These are phyloP conservation scores for Akanthomyces muscarius DNA, from an alignment of 2,329 filamentous ascomycete genomes.

Conservation along the genomic window DNA sequence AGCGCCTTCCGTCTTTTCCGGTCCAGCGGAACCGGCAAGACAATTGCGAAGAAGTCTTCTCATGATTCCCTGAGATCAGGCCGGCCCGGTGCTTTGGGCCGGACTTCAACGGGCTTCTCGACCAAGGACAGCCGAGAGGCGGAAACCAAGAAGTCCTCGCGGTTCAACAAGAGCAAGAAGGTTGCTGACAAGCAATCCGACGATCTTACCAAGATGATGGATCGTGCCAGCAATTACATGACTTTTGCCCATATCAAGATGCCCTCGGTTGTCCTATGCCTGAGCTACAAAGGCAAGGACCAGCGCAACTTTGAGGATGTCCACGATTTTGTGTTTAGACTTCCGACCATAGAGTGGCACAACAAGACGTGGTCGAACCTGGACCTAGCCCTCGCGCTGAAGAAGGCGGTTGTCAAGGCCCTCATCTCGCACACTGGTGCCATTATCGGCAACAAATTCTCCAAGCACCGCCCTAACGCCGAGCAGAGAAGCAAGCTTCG, in stretches of 20 bases:
- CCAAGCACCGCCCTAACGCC: constrained; percentile 76
- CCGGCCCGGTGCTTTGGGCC: constrained; percentile 41
- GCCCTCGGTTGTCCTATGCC: constrained; percentile 87
- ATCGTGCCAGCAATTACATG: constrained; percentile 93
- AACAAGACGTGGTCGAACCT: constrained; percentile 99
- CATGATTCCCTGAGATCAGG: constrained; percentile 50
- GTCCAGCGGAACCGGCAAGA: constrained; percentile 39
- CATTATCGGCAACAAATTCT: constrained; percentile 96
- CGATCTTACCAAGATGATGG: constrained; percentile 95
- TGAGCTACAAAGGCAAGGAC: constrained; percentile 94
- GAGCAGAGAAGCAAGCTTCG: constrained; percentile 75
- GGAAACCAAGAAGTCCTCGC: constrained; percentile 45
- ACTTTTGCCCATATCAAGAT: constrained; percentile 94
- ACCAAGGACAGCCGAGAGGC: constrained; percentile 37
- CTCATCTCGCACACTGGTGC: constrained; percentile 93
- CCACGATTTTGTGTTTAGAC: constrained; percentile 93
- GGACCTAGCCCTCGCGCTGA: constrained; percentile 85
- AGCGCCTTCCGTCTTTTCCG: constrained; percentile 50
- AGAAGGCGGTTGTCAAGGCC: constrained; percentile 90
- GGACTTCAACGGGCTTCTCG: constrained; percentile 40
- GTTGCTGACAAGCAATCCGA: constrained; percentile 65
- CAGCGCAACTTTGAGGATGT: constrained; percentile 95
- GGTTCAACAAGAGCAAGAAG: constrained; percentile 54
- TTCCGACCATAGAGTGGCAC: constrained; percentile 90
- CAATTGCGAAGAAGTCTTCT: constrained; percentile 49